Evolutionary conservation across 108 stramenopile species (phyloP), one percentile per base, ranked within the genome.

Genomic region (Skeletonema potamos): DNA sequence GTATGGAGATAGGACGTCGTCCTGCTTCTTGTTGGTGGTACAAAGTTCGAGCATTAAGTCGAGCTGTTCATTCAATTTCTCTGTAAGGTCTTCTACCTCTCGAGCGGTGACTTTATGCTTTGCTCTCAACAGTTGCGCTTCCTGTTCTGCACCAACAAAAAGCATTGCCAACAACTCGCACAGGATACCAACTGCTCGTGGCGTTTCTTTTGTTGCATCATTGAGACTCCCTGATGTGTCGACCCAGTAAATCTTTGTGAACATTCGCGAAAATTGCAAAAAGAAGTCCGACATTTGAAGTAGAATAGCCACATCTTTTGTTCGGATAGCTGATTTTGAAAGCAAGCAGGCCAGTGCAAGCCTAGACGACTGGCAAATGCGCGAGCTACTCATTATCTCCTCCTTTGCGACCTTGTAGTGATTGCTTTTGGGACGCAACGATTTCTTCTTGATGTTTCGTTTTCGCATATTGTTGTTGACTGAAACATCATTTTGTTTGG

Each of bases 271-370:
- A 58, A 61, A 59, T 54, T 55, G 36, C 28, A 66, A 27, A 70
- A 70, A 77, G 27, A 77, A 70, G 26, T 51, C 58, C 13, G 69
- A 37, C 43, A 77, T 36, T 27, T 64, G 20, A 37, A 20, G 17
- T 7, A 77, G 36, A 54, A 62, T 54, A 37, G 41, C 46, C 33
- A 58, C 57, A 60, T 77, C 76, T 26, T 60, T 66, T 1, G 58
- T 48, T 3, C 56, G 41, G 26, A 77, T 39, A 18, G 70, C 62
- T 60, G 76, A 63, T 29, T 17, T 30, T 6, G 69, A 54, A 10
- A 77, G 69, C 13, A 39, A 46, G 54, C 76, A 77, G 15, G 76
- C 76, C 29, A 77, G 48, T 30, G 76, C 76, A 46, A 77, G 56
- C 66, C 55, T 64, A 54, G 76, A 77, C 1, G 76, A 77, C 24